phyloP scores from a whole-genome alignment of 805 yeast species.

The Nakazawaea peltata region DNA sequence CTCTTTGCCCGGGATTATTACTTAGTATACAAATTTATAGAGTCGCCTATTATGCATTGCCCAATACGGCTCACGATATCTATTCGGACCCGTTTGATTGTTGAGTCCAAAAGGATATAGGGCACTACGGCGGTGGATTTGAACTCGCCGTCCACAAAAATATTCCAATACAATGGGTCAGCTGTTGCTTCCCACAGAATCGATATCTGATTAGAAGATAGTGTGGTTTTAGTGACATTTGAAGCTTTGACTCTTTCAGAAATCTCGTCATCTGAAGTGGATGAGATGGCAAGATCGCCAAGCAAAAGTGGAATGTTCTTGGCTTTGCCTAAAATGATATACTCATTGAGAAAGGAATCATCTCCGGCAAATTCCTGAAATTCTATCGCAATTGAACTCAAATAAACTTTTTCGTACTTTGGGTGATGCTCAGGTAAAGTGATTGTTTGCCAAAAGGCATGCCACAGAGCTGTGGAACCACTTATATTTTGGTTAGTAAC shows the following conservation, averaged over 20 bases:
- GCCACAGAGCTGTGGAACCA: no score
- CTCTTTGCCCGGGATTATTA: no score
- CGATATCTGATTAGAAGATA: no score
- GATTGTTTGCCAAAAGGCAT: no score
- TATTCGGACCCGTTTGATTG: slow-evolving; percentile 2
- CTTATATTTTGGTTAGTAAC: no score
- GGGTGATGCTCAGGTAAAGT: no score
- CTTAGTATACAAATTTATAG: not conserved
- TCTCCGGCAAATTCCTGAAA: not conserved
- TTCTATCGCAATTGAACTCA: slow-evolving; percentile 14
- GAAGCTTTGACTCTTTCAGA: no score
- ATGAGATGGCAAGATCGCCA: no score
- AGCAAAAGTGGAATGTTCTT: slow-evolving; percentile 2
- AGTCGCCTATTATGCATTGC: slow-evolving; percentile 7
- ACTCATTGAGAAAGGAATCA: no score
- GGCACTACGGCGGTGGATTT: slow-evolving; percentile 8
- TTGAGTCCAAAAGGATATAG: not conserved
- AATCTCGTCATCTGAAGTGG: no score
- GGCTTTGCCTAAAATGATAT: no score
- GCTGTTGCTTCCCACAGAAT: not conserved
- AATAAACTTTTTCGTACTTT: slow-evolving; percentile 14
- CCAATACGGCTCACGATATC: slow-evolving; percentile 11
- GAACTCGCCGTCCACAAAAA: slow-evolving; percentile 6
- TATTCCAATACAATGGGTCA: slow-evolving; percentile 9
- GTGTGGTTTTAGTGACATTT: no score